These are phyloP conservation scores for Monosporascus sp. DNA, from an alignment of 2,329 filamentous ascomycete species.

Conservation along the genomic window DNA sequence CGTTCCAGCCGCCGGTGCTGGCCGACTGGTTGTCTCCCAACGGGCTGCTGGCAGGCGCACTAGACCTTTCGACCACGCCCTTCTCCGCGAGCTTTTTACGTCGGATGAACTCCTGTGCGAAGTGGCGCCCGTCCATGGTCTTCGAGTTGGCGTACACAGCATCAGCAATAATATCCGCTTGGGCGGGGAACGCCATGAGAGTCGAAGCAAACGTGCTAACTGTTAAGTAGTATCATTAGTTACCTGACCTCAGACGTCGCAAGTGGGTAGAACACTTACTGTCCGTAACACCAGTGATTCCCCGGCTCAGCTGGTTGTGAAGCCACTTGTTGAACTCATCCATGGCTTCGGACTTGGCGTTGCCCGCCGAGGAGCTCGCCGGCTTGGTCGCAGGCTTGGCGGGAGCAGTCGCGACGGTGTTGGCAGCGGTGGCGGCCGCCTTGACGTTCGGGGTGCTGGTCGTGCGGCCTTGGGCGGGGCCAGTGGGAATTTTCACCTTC, in stretches of 20 bases:
- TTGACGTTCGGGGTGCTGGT: conserved; percentile 40
- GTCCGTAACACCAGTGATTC: conserved; percentile 52
- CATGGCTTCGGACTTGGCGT: conserved; percentile 54
- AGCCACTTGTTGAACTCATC: conserved; percentile 97
- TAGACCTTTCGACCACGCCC: conserved; percentile 69
- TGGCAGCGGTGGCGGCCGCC: conserved; percentile 28
- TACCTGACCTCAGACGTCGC: neutral
- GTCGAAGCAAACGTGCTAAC: conserved; percentile 77
- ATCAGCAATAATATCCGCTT: conserved; percentile 80
- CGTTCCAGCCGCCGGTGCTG: conserved; percentile 71
- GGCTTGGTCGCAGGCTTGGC: conserved; percentile 50
- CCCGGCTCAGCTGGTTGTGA: conserved; percentile 70
- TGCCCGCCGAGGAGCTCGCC: conserved; percentile 41
- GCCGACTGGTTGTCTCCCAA: conserved; percentile 39
- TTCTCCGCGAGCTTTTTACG: conserved; percentile 91
- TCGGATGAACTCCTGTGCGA: conserved; percentile 89
- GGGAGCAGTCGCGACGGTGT: conserved; percentile 27
- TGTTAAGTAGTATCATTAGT: conserved; percentile 29
- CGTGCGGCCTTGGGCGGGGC: conserved; percentile 45
- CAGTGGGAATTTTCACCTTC: conserved; percentile 74
- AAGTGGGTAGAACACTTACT: conserved; percentile 36
- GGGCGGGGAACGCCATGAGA: conserved; percentile 70
- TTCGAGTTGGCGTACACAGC: conserved; percentile 81
- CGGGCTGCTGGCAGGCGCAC: conserved; percentile 48
- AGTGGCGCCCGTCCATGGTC: conserved; percentile 88